Evolutionary conservation across 2,329 filamentous ascomycete species (phyloP).

Genomic region (Coniochaeta pulveracea): DNA sequence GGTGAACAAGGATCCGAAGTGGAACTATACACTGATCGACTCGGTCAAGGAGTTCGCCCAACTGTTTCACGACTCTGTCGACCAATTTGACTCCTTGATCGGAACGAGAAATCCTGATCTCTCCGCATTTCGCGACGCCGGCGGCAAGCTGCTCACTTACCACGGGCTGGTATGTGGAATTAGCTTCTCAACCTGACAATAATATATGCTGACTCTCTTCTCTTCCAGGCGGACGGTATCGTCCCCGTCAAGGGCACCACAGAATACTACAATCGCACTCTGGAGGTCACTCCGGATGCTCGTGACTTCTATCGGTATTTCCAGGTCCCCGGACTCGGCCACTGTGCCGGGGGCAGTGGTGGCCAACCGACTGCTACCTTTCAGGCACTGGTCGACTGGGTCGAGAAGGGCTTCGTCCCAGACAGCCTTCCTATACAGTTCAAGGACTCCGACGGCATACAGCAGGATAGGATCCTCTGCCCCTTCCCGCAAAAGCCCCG

Average conservation of each 20-base stretch:
- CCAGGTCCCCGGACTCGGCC: not conserved
- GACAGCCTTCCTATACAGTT: too few species aligned
- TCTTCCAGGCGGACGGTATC: not conserved
- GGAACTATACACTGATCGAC: constrained; percentile 7
- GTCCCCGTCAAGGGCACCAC: not conserved
- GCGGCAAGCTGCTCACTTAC: constrained; percentile 38
- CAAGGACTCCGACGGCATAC: too few species aligned
- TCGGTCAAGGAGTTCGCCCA: not conserved
- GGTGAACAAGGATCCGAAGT: constrained; percentile 7
- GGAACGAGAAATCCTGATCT: constrained; percentile 26
- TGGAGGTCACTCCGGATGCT: not conserved
- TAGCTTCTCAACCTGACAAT: too few species aligned
- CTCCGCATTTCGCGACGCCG: constrained; percentile 26
- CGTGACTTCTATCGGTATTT: constrained; percentile 2
- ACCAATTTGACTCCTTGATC: constrained; percentile 6
- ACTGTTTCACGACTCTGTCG: constrained; percentile 2
- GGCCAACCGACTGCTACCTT: not conserved
- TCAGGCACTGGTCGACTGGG: not conserved
- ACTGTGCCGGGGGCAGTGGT: not conserved
- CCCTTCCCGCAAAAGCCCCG: too few species aligned
- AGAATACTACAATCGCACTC: not conserved
- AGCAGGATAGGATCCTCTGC: too few species aligned
- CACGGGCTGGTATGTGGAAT: constrained; percentile 29
- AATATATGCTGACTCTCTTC: too few species aligned
- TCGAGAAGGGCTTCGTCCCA: not conserved